Base-by-base conservation (phyloP, 1,284 basidiomycete genomes). In the Leccinum fallax region DNA sequence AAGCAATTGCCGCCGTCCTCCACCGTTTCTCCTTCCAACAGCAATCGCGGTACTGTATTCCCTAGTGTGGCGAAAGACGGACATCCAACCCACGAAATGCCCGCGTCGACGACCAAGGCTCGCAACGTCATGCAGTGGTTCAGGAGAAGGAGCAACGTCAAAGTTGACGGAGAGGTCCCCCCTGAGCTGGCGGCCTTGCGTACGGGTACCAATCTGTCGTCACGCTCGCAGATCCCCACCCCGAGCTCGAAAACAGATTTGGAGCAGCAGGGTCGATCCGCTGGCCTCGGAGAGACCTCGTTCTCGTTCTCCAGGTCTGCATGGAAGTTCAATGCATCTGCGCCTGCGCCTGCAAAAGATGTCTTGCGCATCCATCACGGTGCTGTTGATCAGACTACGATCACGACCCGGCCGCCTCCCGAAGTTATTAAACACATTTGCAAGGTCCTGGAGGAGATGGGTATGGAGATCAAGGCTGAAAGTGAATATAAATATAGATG, bases 381-480 rank as follows among this genome's bases (percentile, higher is more conserved):
- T 66, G 90, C 96, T 1, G 92, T 99, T 30, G 97, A 98, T 76
- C 92, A 94, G 72, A 90, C 90, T 24, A 97, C 91, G 46, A 86
- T 98, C 65, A 97, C 96, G 9, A 93, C 90, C 7, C 85, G 88
- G 19, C 81, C 88, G 15, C 96, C 97, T 13, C 84, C 87, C 6
- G 91, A 94, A 65, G 94, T 98, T 51, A 93, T 99, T 81, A 85
- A 83, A 63, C 92, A 95, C 72, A 86, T 98, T 38, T 83, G 85
- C 67, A 81, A 83, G 62, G 91, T 95, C 16, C 81, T 99, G 61
- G 84, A 89, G 68, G 85, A 84, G 49, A 96, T 99, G 94, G 97
- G 97, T 24, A 83, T 99, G 61, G 94, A 97, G 55, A 83, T 96
- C 65, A 87, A 92, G 71, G 79, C 87, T 55, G 95, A 98, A 80